Conservation (phyloP, 345 rosid genomes). For the Citrus hindsii region DNA sequence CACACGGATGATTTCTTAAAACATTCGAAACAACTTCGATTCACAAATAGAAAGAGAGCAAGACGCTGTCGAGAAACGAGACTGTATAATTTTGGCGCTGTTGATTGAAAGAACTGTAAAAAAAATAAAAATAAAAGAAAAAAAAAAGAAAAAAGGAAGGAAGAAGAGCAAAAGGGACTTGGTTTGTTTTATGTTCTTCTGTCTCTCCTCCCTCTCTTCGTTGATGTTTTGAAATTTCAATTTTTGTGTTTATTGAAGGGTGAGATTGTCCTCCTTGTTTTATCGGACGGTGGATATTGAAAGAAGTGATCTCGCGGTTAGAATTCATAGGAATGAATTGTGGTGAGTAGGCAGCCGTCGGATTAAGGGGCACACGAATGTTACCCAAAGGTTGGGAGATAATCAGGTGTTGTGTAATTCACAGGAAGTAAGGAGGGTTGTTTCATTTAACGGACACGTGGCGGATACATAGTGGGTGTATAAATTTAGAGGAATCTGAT, state of each 20-base stretch:
- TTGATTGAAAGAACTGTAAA: slow-evolving; percentile 16
- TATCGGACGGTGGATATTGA: slow-evolving; percentile 41
- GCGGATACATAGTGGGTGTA: not conserved
- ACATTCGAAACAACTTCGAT: slow-evolving; percentile 20
- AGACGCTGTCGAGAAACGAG: slow-evolving; percentile 5
- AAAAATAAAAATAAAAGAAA: not conserved
- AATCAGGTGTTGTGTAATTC: not conserved
- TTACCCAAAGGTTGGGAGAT: not conserved
- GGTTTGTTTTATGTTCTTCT: slow-evolving; percentile 34
- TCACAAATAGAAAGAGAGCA: slow-evolving; percentile 14
- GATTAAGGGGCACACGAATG: slow-evolving; percentile 26
- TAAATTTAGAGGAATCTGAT: not conserved
- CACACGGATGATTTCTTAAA: slow-evolving; percentile 14
- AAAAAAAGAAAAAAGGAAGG: not conserved
- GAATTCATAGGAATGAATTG: slow-evolving; percentile 43
- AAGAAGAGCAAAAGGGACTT: slow-evolving; percentile 24
- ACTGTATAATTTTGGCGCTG: slow-evolving; percentile 18
- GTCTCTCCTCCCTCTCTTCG: slow-evolving; percentile 85
- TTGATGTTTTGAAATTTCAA: slow-evolving; percentile 84
- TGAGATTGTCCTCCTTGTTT: slow-evolving; percentile 31
- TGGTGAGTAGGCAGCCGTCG: slow-evolving; percentile 30
- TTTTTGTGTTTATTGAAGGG: slow-evolving; percentile 59
- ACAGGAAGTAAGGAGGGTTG: not conserved
- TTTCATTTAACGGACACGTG: slow-evolving; percentile 23
- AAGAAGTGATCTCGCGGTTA: slow-evolving; percentile 43